Evolutionary conservation across 83 land plant genomes (phyloP).

Genomic region (Isoetes engelmannii): DNA sequence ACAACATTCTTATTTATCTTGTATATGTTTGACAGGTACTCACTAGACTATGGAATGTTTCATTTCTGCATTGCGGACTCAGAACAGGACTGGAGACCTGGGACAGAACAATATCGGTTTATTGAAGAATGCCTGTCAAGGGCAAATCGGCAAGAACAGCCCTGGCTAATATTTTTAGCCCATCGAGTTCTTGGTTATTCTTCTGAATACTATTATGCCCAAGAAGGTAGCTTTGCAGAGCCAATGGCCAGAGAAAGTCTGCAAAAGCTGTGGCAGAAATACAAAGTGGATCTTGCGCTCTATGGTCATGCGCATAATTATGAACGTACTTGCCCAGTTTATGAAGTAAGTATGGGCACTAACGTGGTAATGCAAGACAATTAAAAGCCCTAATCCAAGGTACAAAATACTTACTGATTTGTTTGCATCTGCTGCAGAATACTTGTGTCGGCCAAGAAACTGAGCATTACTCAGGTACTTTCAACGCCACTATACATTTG

Average conservation of each 20-base stretch:
- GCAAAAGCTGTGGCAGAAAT: constrained; percentile 83
- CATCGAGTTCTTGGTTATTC: constrained; percentile 92
- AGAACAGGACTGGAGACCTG: constrained; percentile 85
- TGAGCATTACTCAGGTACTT: constrained; percentile 38
- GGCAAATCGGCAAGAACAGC: constrained; percentile 81
- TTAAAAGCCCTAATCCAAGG: neutral
- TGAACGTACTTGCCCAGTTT: constrained; percentile 83
- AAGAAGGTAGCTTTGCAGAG: constrained; percentile 67
- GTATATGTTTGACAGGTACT: too few species aligned
- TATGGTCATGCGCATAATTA: constrained; percentile 84
- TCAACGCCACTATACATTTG: constrained; percentile 80
- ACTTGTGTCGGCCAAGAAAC: constrained; percentile 47
- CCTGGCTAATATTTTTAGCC: constrained; percentile 80
- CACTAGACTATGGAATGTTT: constrained; percentile 87
- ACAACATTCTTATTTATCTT: too few species aligned
- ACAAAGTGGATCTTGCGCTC: constrained; percentile 80
- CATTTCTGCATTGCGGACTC: constrained; percentile 85
- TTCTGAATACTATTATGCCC: constrained; percentile 49
- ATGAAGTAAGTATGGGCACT: constrained; percentile 48
- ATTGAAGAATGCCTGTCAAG: constrained; percentile 73
- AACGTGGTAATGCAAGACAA: neutral
- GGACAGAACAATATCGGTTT: constrained; percentile 78
- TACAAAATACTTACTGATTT: neutral
- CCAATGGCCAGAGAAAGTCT: constrained; percentile 83
- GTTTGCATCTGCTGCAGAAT: constrained; percentile 33